phyloP scores from a whole-genome alignment of 495 filamentous ascomycete genomes.

The Daldinia decipiens region DNA sequence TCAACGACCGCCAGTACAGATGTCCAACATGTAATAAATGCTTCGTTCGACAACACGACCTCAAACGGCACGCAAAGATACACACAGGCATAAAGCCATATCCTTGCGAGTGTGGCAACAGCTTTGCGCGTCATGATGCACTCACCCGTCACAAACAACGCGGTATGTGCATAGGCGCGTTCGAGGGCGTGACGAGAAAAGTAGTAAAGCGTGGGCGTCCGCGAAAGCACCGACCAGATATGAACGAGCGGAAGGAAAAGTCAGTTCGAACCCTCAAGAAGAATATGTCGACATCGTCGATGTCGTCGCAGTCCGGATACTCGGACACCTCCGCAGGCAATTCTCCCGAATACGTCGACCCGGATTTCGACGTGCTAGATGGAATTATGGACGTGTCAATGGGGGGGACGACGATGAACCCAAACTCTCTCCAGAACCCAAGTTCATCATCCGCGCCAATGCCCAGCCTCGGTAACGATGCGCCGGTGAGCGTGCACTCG shows the following conservation, averaged over 20 bases:
- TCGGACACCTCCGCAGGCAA: conserved; percentile 59
- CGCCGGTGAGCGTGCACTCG: conserved; percentile 46
- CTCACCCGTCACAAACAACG: conserved; percentile 92
- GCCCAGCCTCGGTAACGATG: conserved; percentile 46
- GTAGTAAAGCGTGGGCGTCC: conserved; percentile 62
- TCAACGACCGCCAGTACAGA: conserved; percentile 91
- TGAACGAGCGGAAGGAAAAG: conserved; percentile 75
- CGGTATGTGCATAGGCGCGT: conserved; percentile 92
- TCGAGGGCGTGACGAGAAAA: conserved; percentile 80
- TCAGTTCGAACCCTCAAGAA: conserved; percentile 63
- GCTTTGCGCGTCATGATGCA: conserved; percentile 93
- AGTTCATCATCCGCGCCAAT: conserved; percentile 54
- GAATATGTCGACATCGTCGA: conserved; percentile 60
- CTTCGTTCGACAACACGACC: conserved; percentile 95
- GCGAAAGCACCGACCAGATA: conserved; percentile 57
- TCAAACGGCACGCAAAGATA: conserved; percentile 96
- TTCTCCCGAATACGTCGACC: conserved; percentile 55
- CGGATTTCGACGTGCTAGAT: conserved; percentile 58
- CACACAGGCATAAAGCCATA: conserved; percentile 94
- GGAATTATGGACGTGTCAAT: conserved; percentile 59
- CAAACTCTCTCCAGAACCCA: conserved; percentile 49
- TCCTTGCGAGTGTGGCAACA: conserved; percentile 87
- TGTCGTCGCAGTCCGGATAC: conserved; percentile 59
- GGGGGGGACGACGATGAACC: conserved; percentile 53
- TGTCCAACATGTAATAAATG: conserved; percentile 91